Base-by-base conservation (phyloP, 768 basidiomycete species). In the Leccinum imitatum region DNA sequence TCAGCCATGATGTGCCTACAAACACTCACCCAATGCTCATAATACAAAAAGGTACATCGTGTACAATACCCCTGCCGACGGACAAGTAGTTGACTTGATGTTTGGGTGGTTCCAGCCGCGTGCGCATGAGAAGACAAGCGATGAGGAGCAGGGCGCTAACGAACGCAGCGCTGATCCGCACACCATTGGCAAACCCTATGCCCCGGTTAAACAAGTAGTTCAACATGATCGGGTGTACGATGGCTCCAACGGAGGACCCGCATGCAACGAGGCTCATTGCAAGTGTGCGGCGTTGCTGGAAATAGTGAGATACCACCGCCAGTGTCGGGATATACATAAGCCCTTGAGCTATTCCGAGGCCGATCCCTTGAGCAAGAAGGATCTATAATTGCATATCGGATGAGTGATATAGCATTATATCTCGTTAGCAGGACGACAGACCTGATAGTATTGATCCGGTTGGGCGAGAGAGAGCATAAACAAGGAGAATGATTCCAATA, bases 331-430 rank as follows among this genome's bases (percentile, higher is more conserved):
- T 65, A 62, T 78, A 82, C 11, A 78, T 62, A 23, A 84, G 37
- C 5, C 84, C 85, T 11, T 74, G 67, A 6, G 78, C 79, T 2
- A 84, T 67, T 2, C 84, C 82, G 10, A 77, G 64, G 0, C 75
- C 77, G 4, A 85, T 39, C 0, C 84, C 84, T 67, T 84, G 81
- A 0, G 77, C 62, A 15, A 85, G 73, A 62, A 85, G 77, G 6
- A 86, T 69, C 79, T 82, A 48, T 39, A 1, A n/a, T 48, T 37
- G 1, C 9, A 21, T 14, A 21, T 55, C 9, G 13, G 21, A 23
- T 23, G 21, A 47, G 17, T 41, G 3, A 17, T 9, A 41, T n/a
- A n/a, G n/a, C n/a, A n/a, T n/a, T n/a, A 3, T 19, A 13, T 23
- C 46, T 23, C 23, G 19, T 21, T 47, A 6, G 13, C 13, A 25